Percentiles rank a stretch among this genome's conserved stretches.
These are phyloP conservation scores for Ganoderma meredithae DNA, from an alignment of 1,284 basidiomycete genomes.

Conservation along the genomic window DNA sequence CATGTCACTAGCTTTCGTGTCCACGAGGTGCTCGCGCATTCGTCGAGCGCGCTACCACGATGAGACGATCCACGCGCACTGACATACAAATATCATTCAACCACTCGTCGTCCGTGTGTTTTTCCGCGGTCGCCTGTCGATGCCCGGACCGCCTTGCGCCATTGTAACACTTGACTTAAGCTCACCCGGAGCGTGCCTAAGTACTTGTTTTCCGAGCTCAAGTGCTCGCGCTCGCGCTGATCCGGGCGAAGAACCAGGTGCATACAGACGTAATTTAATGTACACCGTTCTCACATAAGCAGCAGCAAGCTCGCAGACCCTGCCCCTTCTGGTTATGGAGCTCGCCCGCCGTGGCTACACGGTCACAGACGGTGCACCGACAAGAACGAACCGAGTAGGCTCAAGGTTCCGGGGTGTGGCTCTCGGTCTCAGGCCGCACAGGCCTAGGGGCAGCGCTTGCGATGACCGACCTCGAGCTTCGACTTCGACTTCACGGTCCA, in stretches of 20 bases:
- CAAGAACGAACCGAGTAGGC: not conserved
- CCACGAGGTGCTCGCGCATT: not conserved
- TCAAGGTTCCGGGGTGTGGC: slow-evolving; percentile 15
- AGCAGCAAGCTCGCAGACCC: not conserved
- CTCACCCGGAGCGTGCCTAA: too few relatives aligned
- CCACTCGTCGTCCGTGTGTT: not conserved
- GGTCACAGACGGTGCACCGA: not conserved
- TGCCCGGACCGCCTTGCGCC: not conserved
- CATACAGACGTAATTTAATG: too few relatives aligned
- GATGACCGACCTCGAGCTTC: not conserved
- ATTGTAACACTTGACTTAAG: not conserved
- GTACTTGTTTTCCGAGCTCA: not conserved
- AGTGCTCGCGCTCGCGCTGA: not conserved
- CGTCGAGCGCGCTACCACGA: not conserved
- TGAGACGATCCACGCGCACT: not conserved
- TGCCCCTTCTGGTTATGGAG: not conserved
- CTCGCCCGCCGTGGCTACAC: not conserved
- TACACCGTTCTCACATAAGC: too few relatives aligned
- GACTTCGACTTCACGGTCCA: not conserved
- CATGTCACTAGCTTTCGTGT: not conserved
- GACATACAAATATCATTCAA: not conserved
- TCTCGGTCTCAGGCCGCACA: not conserved
- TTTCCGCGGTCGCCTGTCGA: slow-evolving; percentile 3
- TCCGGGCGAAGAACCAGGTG: not conserved
- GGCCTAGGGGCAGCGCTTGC: not conserved